Evolutionary conservation across 805 yeast species (phyloP).

Genomic region (Saccharomyces eubayanus): DNA sequence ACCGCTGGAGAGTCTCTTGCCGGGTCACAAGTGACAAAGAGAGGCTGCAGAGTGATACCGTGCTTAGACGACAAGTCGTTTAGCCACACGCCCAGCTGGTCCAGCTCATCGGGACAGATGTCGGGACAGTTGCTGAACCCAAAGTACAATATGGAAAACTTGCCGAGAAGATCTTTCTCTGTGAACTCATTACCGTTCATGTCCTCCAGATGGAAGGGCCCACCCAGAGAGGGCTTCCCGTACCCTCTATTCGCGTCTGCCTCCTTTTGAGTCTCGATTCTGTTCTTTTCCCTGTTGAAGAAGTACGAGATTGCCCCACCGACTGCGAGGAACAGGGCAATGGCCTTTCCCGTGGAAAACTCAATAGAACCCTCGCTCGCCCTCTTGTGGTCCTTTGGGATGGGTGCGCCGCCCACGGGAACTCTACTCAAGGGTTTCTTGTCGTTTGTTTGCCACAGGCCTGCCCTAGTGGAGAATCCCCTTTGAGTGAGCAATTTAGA

Average conservation of each 20-base stretch:
- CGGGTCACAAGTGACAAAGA: conserved; percentile 95
- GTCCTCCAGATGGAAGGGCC: conserved; percentile 71
- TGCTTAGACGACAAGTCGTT: conserved; percentile 53
- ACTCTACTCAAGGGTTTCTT: conserved; percentile 70
- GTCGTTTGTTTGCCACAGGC: background rate
- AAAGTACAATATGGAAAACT: conserved; percentile 80
- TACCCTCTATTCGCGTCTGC: conserved; percentile 80
- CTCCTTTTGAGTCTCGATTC: conserved; percentile 62
- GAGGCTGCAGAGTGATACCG: conserved; percentile 62
- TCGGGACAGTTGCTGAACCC: conserved; percentile 98
- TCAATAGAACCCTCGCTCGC: conserved; percentile 43
- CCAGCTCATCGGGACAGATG: conserved; percentile 96
- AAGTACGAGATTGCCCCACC: conserved; percentile 68
- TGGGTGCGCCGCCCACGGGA: conserved; percentile 57
- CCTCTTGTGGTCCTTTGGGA: conserved; percentile 24
- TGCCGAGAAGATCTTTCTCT: conserved; percentile 64
- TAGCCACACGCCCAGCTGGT: conserved; percentile 67
- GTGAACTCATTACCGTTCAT: conserved; percentile 67
- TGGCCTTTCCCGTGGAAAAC: conserved; percentile 80
- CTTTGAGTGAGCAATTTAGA: background rate
- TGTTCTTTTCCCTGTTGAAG: conserved; percentile 69
- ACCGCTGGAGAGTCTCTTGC: conserved; percentile 88
- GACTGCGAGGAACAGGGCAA: conserved; percentile 51
- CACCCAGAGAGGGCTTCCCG: conserved; percentile 92
- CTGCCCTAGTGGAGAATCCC: background rate